A percentile compares a stretch with the other conserved stretches of the same genome.
Evolutionary conservation across 768 basidiomycete species (phyloP).

Genomic region (Kondoa subrosea): DNA sequence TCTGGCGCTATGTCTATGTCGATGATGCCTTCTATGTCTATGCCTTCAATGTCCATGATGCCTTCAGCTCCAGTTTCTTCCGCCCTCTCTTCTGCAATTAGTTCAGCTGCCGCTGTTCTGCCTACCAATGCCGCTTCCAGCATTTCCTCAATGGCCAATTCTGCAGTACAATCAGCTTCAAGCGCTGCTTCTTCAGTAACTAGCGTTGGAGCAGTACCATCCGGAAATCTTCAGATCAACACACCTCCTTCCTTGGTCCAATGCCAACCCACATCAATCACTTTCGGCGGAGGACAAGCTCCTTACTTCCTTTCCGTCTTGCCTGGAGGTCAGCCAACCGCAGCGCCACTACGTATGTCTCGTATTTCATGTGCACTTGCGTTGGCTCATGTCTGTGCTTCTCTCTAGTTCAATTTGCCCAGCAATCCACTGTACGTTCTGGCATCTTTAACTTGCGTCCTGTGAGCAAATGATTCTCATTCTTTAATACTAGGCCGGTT

Average conservation of each 20-base stretch:
- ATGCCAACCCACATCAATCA: slow-evolving; percentile 5
- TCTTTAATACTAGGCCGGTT: slow-evolving; percentile 10
- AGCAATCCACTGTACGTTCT: slow-evolving; percentile 5
- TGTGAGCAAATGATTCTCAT: too few relatives aligned
- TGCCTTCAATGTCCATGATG: neutral
- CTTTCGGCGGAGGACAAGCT: slow-evolving; percentile 1
- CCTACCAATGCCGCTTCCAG: neutral
- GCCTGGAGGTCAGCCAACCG: slow-evolving; percentile 12
- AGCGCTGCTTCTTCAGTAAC: neutral
- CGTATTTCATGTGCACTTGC: too few relatives aligned
- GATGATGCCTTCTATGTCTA: neutral
- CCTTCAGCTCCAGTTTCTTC: neutral
- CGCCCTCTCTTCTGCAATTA: neutral
- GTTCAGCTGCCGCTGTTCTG: neutral
- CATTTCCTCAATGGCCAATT: neutral
- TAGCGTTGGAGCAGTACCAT: neutral
- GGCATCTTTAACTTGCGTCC: too few relatives aligned
- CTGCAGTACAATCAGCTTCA: neutral
- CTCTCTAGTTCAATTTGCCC: slow-evolving; percentile 3
- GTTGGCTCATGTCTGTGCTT: too few relatives aligned
- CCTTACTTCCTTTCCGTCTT: slow-evolving; percentile 20
- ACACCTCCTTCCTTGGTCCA: slow-evolving; percentile 8
- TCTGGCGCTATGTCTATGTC: neutral
- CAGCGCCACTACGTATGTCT: slow-evolving; percentile 12
- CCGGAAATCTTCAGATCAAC: slow-evolving; percentile 5